Conservation (phyloP, 129 eudicot species). For the Pittosporum tobira region DNA sequence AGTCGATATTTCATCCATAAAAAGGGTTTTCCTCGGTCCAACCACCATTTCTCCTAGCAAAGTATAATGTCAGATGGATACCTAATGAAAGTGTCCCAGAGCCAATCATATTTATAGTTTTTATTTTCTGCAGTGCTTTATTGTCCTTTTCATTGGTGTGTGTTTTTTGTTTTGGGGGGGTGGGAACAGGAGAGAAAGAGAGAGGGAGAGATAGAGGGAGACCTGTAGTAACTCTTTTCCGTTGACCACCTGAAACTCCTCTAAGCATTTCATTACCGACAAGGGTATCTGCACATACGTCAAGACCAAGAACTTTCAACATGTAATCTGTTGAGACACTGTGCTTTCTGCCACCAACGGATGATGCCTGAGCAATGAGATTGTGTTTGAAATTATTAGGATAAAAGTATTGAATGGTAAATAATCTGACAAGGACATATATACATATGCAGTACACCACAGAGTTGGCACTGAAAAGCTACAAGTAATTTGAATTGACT, state of each 20-base stretch:
- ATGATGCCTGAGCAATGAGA: slow-evolving; percentile 52
- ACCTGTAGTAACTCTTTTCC: slow-evolving; percentile 96
- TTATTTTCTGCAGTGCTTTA: background rate
- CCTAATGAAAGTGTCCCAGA: too few relatives aligned
- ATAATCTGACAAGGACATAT: background rate
- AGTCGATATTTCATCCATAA: slow-evolving; percentile 91
- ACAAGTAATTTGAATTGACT: slow-evolving; percentile 1
- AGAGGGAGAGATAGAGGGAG: too few relatives aligned
- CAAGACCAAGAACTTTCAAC: slow-evolving; percentile 86
- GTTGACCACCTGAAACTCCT: slow-evolving; percentile 93
- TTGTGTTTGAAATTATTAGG: background rate
- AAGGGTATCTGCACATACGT: slow-evolving; percentile 68
- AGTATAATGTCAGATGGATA: slow-evolving; percentile 1
- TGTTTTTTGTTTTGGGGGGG: too few relatives aligned
- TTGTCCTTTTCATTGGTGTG: background rate
- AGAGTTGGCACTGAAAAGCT: slow-evolving; percentile 8
- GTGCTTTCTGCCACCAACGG: slow-evolving; percentile 71
- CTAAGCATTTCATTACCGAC: slow-evolving; percentile 88
- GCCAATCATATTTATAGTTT: too few relatives aligned
- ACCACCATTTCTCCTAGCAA: slow-evolving; percentile 83
- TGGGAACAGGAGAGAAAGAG: too few relatives aligned
- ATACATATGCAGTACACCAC: background rate
- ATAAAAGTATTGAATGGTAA: background rate
- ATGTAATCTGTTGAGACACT: slow-evolving; percentile 80
- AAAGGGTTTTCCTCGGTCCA: slow-evolving; percentile 84